These are phyloP conservation scores for Hemileia vastatrix DNA, from an alignment of 1,284 basidiomycete genomes.

Conservation along the genomic window DNA sequence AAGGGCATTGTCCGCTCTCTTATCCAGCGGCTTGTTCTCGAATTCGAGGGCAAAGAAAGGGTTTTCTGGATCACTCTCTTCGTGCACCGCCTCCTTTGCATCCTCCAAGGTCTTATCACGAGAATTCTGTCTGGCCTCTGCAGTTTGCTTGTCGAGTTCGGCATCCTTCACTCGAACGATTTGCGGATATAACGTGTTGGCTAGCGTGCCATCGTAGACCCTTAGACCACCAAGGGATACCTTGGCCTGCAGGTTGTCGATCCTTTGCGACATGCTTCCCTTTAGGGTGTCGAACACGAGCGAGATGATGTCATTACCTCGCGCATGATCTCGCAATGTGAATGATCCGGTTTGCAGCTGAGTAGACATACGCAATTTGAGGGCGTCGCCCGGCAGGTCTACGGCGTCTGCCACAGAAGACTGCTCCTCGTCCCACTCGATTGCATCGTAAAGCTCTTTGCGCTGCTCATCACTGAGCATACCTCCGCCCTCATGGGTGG, in stretches of 20 bases:
- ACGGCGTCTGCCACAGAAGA: constrained; percentile 54
- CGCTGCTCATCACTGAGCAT: constrained; percentile 83
- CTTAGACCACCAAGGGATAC: constrained; percentile 77
- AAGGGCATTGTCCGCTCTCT: constrained; percentile 80
- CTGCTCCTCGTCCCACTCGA: constrained; percentile 78
- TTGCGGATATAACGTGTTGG: constrained; percentile 71
- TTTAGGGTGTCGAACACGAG: constrained; percentile 80
- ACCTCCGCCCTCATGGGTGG: constrained; percentile 49
- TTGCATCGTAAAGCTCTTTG: constrained; percentile 79
- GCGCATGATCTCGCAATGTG: constrained; percentile 61
- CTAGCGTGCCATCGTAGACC: constrained; percentile 82
- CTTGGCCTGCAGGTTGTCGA: constrained; percentile 71
- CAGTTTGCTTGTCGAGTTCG: constrained; percentile 28
- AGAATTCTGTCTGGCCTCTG: constrained; percentile 22
- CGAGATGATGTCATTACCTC: constrained; percentile 68
- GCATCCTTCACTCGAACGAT: constrained; percentile 81
- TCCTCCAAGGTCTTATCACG: constrained; percentile 34
- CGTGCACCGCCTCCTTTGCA: too few relatives aligned
- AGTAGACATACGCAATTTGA: constrained; percentile 66
- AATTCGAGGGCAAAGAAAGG: constrained; percentile 89
- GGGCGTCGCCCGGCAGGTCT: constrained; percentile 67
- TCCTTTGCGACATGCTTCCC: constrained; percentile 72
- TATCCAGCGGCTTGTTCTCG: constrained; percentile 85
- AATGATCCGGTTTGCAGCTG: constrained; percentile 78
- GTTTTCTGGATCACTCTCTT: constrained; percentile 48